Evolutionary conservation across 306 rosid genomes (phyloP).

Genomic region (Cicer chorassanicum): DNA sequence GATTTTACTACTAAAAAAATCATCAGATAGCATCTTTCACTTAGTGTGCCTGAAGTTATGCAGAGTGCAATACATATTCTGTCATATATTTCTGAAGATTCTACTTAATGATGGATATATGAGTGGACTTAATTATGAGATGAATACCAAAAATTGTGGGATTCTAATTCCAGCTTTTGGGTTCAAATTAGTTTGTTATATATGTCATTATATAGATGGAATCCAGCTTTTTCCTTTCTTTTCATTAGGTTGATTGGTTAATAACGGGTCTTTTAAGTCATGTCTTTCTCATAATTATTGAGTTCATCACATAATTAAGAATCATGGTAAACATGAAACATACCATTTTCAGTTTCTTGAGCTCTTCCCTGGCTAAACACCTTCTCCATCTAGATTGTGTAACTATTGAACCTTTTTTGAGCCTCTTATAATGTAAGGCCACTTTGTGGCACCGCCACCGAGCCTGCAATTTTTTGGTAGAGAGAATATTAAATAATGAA

Average conservation of each 20-base stretch:
- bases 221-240: too few relatives aligned
- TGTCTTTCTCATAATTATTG: too few relatives aligned
- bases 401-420: conserved; percentile 72
- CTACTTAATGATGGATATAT: conserved; percentile 39
- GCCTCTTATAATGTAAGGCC: conserved; percentile 69
- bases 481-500: conserved; percentile 40
- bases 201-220: background rate
- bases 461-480: conserved; percentile 63
- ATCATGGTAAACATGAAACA: conserved; percentile 32
- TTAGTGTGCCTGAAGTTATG: conserved; percentile 20
- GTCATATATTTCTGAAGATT: conserved; percentile 26
- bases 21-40: conserved; percentile 26
- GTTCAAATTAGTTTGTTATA: background rate
- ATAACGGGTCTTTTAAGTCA: too few relatives aligned
- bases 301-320: background rate
- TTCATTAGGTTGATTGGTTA: too few relatives aligned
- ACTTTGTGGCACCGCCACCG: conserved; percentile 87
- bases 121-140: conserved; percentile 42
- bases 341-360: conserved; percentile 95
- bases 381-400: conserved; percentile 95
- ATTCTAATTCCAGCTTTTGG: conserved; percentile 11
- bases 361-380: conserved; percentile 71
- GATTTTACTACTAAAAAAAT: conserved; percentile 25
- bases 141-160: conserved; percentile 42
- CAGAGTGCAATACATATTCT: conserved; percentile 9